Evolutionary conservation across 2,329 filamentous ascomycete species (phyloP).

Genomic region (Fusarium acutatum): DNA sequence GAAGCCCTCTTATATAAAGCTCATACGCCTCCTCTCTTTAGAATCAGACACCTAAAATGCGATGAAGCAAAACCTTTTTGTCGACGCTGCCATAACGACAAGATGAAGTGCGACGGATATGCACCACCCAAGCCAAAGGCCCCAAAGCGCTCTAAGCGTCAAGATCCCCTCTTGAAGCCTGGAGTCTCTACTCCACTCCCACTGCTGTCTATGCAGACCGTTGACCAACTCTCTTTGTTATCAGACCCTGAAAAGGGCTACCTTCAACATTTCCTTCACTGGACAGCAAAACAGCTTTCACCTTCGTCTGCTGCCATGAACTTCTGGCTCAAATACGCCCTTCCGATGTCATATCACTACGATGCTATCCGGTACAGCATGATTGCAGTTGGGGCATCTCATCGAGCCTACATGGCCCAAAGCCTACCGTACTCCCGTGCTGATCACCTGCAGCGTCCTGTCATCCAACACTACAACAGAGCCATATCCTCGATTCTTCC

Average conservation of each 20-base stretch:
- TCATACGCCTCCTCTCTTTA: neutral
- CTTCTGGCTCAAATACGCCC: slow-evolving; percentile 1
- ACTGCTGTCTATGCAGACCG: neutral
- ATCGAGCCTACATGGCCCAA: slow-evolving; percentile 1
- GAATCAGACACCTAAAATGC: slow-evolving; percentile 5
- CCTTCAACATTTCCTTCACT: slow-evolving; percentile 1
- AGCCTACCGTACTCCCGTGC: neutral
- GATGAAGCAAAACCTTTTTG: slow-evolving; percentile 8
- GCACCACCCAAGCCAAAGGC: neutral
- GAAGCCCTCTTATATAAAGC: neutral
- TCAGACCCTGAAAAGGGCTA: neutral
- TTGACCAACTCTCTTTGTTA: neutral
- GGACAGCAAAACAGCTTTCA: neutral
- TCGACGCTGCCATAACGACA: slow-evolving; percentile 12
- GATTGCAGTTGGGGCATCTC: slow-evolving; percentile 7
- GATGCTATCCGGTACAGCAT: slow-evolving; percentile 11
- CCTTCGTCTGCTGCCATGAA: neutral
- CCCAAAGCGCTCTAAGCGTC: neutral
- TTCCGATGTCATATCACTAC: slow-evolving; percentile 1
- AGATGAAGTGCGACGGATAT: slow-evolving; percentile 12
- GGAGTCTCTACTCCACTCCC: neutral
- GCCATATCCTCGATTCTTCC: slow-evolving; percentile 3
- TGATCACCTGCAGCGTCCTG: neutral
- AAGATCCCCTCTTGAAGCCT: neutral
- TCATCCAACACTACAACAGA: slow-evolving; percentile 15